Conservation (phyloP, 2,329 filamentous ascomycete species). For the Arachnomyces sp. region DNA sequence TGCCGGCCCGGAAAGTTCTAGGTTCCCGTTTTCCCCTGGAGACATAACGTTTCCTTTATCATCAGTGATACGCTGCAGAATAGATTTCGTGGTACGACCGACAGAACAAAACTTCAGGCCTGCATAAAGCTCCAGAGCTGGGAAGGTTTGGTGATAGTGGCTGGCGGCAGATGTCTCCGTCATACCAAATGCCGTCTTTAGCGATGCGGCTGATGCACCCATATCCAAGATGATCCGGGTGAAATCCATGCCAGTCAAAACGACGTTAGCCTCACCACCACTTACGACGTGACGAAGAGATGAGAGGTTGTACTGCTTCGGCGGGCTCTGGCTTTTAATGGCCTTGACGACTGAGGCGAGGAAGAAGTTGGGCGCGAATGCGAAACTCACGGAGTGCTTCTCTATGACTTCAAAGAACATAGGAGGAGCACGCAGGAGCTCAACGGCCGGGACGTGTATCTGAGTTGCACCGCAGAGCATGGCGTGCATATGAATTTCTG, state of each 20-base stretch:
- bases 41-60: constrained; percentile 19
- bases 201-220: constrained; percentile 28
- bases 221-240: constrained; percentile 23
- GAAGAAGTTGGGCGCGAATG: constrained; percentile 30
- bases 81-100: constrained; percentile 19
- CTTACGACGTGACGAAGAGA: constrained; percentile 21
- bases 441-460: constrained; percentile 37
- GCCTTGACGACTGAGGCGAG: constrained; percentile 11
- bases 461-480: constrained; percentile 36
- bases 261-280: constrained; percentile 42
- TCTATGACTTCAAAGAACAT: constrained; percentile 35
- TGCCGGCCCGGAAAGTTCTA: constrained; percentile 30
- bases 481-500: constrained; percentile 47
- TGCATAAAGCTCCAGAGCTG: constrained; percentile 29
- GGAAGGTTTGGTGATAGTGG: constrained; percentile 39
- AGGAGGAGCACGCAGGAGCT: constrained; percentile 34
- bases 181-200: constrained; percentile 43
- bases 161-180: constrained; percentile 48
- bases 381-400: constrained; percentile 20
- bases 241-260: constrained; percentile 30
- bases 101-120: constrained; percentile 29
- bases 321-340: constrained; percentile 1
- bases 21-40: constrained; percentile 17
- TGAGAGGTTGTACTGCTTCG: constrained; percentile 20
- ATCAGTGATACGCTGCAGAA: constrained; percentile 30